Conservation (phyloP, 257 asterid species). For the Penstemon eatonii region DNA sequence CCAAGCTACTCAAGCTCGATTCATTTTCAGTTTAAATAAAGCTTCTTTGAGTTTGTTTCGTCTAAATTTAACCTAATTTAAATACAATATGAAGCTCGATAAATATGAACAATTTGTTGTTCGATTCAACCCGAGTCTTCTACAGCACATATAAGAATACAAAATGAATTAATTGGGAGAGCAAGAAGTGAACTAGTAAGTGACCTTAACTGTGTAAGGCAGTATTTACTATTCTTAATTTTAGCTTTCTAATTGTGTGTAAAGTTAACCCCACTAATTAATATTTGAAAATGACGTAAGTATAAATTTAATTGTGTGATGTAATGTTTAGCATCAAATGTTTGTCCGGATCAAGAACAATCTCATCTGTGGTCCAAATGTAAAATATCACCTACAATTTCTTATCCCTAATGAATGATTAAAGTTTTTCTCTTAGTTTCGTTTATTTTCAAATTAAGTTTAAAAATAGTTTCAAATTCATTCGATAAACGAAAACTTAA, state of each 20-base stretch:
- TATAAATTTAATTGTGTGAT: slow-evolving; percentile 8
- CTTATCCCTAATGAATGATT: too few species aligned
- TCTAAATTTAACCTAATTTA: too few species aligned
- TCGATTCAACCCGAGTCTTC: too few species aligned
- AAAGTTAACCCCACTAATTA: slow-evolving; percentile 27
- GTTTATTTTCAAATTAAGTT: not conserved
- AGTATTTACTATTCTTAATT: slow-evolving; percentile 2
- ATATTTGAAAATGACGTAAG: slow-evolving; percentile 7
- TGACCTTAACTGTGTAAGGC: not conserved
- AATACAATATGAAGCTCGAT: too few species aligned
- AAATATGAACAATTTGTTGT: too few species aligned
- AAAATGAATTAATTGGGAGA: not conserved
- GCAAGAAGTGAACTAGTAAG: not conserved
- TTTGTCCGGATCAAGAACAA: slow-evolving; percentile 9
- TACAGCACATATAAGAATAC: not conserved
- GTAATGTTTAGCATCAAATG: slow-evolving; percentile 7
- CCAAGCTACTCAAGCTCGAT: too few species aligned
- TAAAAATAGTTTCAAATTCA: too few species aligned
- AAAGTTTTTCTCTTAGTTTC: not conserved
- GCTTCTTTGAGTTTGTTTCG: too few species aligned
- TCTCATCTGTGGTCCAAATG: slow-evolving; percentile 20
- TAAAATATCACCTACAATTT: too few species aligned
- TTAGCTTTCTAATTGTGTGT: slow-evolving; percentile 24
- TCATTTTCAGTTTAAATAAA: too few species aligned
- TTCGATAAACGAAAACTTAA: too few species aligned